Evolutionary conservation across 192 early-diverging fungal genomes (phyloP), one percentile per base, ranked within the genome.

Genomic region (Chytriomyces sp.): DNA sequence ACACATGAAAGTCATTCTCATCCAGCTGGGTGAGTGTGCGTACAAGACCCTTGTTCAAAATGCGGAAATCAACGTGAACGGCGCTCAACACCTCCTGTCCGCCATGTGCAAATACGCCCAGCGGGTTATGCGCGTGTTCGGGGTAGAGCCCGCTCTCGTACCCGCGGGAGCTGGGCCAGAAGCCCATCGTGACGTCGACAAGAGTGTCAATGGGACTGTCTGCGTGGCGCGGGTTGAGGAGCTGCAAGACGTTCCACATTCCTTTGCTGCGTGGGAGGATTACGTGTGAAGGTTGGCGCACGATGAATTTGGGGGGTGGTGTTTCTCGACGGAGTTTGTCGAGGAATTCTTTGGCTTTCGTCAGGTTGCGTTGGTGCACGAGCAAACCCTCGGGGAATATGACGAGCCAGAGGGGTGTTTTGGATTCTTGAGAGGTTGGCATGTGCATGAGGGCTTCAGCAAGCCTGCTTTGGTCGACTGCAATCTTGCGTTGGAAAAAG

Each of bases 311-410:
- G 17, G 60, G 60, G 14, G 44, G 44, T 25, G 64, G 19, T 1
- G 12, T 7, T 3, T 28, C 44, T 34, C 17, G 17, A 25, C 8
- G 22, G 32, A 39, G 65, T 53, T 68, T 68, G 31, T 68, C 65
- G 33, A 68, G 19, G 34, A 55, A 68, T 5, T 8, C 52, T 19
- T 52, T 55, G n/a, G 52, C 37, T n/a, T 12, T 28, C 31, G 14
- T 22, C 52, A 68, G 33, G 54, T 68, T 53, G 17, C 34, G 41
- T 55, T 8, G 28, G 22, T 68, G 65, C 1, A 68, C 52, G 30
- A 68, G 65, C 6, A 68, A 30, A 5, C 65, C 65, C 36, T 68
- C 65, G 31, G 65, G 65, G 36, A 68, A 68, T 10, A 68, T 56
- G 34, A 68, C 19, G 52, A 68, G 65, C 30, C 7, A 38, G 14